Evolutionary conservation across 2,329 filamentous ascomycete genomes (phyloP).

Genomic region (Penicillium sp.): DNA sequence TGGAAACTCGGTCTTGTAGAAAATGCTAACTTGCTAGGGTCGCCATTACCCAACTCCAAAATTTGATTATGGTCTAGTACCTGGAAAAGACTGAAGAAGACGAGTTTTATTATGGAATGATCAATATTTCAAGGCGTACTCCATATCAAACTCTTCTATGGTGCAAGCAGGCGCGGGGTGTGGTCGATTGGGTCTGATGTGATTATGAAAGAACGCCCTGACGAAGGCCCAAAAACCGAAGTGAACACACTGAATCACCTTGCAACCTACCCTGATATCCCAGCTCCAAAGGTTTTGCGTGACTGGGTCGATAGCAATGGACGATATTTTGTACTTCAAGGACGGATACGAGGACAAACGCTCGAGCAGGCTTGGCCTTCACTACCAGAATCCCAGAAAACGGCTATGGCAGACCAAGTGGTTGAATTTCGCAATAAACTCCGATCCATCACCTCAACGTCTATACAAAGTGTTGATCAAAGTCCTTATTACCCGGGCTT

Average conservation of each 20-base stretch:
- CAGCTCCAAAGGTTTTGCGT: conserved; percentile 14
- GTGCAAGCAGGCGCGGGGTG: neutral
- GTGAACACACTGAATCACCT: conserved; percentile 8
- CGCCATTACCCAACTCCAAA: too few relatives aligned
- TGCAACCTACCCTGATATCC: conserved; percentile 10
- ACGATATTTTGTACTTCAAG: conserved; percentile 15
- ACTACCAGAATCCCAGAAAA: conserved; percentile 16
- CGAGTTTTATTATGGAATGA: too few relatives aligned
- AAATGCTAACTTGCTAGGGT: too few relatives aligned
- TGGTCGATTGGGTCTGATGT: conserved; percentile 6
- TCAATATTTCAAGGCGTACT: too few relatives aligned
- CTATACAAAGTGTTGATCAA: conserved; percentile 16
- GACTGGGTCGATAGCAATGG: conserved; percentile 20
- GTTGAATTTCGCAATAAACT: conserved; percentile 14
- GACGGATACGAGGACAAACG: conserved; percentile 16
- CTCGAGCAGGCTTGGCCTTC: conserved; percentile 19
- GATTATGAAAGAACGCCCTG: conserved; percentile 12
- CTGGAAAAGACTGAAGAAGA: too few relatives aligned
- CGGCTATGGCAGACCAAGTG: conserved; percentile 18
- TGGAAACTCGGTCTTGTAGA: too few relatives aligned
- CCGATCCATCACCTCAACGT: conserved; percentile 8
- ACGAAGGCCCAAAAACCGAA: conserved; percentile 13
- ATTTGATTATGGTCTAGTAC: too few relatives aligned
- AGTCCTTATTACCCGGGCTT: conserved; percentile 11
- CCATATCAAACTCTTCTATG: conserved; percentile 6